Evolutionary conservation across 805 yeast genomes (phyloP), one percentile per base, ranked within the genome.

Genomic region (Clavispora vitiphila): DNA sequence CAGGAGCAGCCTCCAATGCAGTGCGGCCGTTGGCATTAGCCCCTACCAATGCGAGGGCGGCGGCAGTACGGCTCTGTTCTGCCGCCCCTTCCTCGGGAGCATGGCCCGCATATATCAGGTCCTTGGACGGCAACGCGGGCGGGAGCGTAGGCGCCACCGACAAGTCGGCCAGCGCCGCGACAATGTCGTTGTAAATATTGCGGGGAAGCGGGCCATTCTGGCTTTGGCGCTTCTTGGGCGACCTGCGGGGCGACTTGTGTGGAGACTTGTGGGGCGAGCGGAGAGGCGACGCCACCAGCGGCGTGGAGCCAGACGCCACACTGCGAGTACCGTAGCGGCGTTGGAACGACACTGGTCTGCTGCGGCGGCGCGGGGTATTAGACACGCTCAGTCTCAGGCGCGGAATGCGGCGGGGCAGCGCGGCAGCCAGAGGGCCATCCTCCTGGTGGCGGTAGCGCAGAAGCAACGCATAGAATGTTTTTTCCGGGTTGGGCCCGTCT

Each of bases 391-490:
- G 43, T 10, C 40, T n/a, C 25, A 44, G 41, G 15, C 51, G 53
- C 9, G 54, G 49, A 18, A 50, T 32, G n/a, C 30, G 30, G 22
- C 49, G 44, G 25, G 34, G 23, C 9, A 50, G 51, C 9, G 55
- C 39, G 4, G 65, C 54, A 20, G 40, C 37, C 37, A 36, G 31
- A 2, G 49, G 43, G 34, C 61, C 68, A 40, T 58, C 66, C 44
- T 65, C 72, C 39, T 60, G 62, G 49, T 69, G 73, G 52, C 72
- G 64, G 53, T 70, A 70, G 46, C 74, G 57, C 54, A 69, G 54
- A 34, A 70, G 61, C 49, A 70, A 67, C 2, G 75, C 74, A 39
- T 70, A 70, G 46, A 70, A 70, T 5, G 75, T 69, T 50, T 70
- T 70, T 48, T 70, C 75, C 6, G 74, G 72, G 49, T 64, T 66